Base-by-base conservation (phyloP, 257 asterid genomes). In the Penstemon newberryi region DNA sequence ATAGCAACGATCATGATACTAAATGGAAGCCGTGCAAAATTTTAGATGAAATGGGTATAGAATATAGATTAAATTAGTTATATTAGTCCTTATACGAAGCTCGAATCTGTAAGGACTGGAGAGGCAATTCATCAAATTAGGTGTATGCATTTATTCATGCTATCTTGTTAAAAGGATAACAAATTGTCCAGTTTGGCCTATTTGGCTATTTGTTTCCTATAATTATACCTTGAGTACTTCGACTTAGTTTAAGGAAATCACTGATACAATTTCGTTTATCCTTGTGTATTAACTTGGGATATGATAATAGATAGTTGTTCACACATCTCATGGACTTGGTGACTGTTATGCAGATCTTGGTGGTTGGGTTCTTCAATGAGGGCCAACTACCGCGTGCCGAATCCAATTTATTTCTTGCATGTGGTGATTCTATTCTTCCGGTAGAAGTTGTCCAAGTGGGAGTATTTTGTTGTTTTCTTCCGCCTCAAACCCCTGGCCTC, bases 401-500 rank as follows among this genome's bases (percentile, higher is more conserved):
- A 45, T 78, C 89, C 75, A 77, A 68, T 64, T 49, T 91, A 68
- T 81, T 79, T 69, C 86, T 90, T 66, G 82, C 84, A 12, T 91
- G 96, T 74, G 96, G 96, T 79, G 84, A 82, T 79, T 76, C 76
- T 56, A 65, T 86, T 70, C 69, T 70, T 76, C 87, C 85, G 44
- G 85, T 82, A 49, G 87, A 83, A 80, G 68, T 77, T 67, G 80
- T 89, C 66, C 96, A 89, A 69, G 74, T 82, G 47, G 99, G 97
- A 73, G 97, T 94, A 13, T 91, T 78, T 76, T 89, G 95, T 49
- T 87, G 88, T 82, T 47, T 81, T 13, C 33, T 94, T 70, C 56
- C 86, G 4, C 91, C 97, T 66, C 95, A 86, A 70, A 57, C 82
- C 68, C 96, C 99, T 56, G 91, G 90, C 65, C 62, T 77, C 37